phyloP scores from a whole-genome alignment of 2,329 filamentous ascomycete genomes.

The Pseudodiploospora longispora region DNA sequence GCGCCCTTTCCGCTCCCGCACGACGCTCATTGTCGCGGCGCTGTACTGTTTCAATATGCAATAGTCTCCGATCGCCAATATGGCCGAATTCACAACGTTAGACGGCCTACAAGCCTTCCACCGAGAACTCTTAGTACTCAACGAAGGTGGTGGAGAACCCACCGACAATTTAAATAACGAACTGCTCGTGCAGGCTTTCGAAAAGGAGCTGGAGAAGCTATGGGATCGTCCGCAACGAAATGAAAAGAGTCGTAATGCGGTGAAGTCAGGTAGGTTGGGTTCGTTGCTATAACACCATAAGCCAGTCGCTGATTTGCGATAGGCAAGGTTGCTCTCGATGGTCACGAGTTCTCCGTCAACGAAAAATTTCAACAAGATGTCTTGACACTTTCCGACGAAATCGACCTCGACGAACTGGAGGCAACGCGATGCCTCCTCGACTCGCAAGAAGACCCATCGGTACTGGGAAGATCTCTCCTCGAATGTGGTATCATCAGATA shows the following conservation, averaged over 20 bases:
- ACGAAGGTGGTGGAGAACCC: conserved; percentile 54
- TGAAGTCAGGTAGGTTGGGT: conserved; percentile 54
- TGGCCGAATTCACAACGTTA: conserved; percentile 68
- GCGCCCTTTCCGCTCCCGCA: conserved; percentile 12
- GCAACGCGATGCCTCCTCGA: conserved; percentile 70
- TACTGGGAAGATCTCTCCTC: conserved; percentile 63
- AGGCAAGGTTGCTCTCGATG: conserved; percentile 71
- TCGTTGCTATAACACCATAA: not conserved
- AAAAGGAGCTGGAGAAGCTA: conserved; percentile 62
- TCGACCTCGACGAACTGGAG: conserved; percentile 84
- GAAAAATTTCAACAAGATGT: conserved; percentile 78
- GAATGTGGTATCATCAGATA: conserved; percentile 80
- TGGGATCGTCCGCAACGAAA: conserved; percentile 69
- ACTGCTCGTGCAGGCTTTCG: conserved; percentile 61
- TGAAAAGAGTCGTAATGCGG: conserved; percentile 62
- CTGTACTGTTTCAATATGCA: conserved; percentile 30
- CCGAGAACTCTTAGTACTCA: conserved; percentile 71
- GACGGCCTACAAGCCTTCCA: conserved; percentile 77
- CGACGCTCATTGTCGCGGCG: conserved; percentile 9
- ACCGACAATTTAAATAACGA: conserved; percentile 63
- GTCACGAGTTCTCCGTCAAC: conserved; percentile 72
- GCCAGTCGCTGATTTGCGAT: not conserved
- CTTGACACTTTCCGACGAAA: conserved; percentile 74
- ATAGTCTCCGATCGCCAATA: conserved; percentile 40
- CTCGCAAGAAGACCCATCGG: conserved; percentile 59